These are phyloP conservation scores for Fusarium stilboides DNA, from an alignment of 2,329 filamentous ascomycete genomes.

Conservation along the genomic window DNA sequence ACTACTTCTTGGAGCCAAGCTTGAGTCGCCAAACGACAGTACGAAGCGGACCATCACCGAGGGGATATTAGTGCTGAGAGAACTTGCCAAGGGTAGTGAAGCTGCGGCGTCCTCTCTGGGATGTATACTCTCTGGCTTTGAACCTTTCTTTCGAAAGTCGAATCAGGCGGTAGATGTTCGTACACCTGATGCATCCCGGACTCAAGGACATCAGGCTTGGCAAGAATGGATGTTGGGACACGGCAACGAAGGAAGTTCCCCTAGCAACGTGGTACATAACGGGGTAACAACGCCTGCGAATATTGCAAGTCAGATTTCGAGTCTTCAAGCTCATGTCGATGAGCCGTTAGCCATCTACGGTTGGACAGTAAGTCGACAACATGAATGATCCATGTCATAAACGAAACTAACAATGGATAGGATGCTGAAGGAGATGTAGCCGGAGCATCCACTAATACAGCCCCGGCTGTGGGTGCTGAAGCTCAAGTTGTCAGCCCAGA, in stretches of 20 bases:
- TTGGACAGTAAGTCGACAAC: not conserved
- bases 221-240: not conserved
- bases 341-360: not conserved
- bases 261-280: not conserved
- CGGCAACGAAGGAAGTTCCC: not conserved
- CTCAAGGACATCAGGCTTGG: not conserved
- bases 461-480: not conserved
- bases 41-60: not conserved
- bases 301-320: not conserved
- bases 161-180: not conserved
- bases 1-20: not conserved
- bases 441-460: not conserved
- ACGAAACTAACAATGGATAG: not conserved
- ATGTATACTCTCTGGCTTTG: not conserved
- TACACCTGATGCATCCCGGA: not conserved
- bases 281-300: not conserved
- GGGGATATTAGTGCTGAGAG: not conserved
- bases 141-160: conserved; percentile 1
- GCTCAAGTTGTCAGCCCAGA: not conserved
- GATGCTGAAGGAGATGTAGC: not conserved
- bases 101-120: not conserved
- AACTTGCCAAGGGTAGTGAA: not conserved
- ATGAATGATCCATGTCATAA: not conserved
- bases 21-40: not conserved
- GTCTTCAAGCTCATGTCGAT: not conserved